These are phyloP conservation scores for Arthrobotrys sphaeroides DNA, from an alignment of 2,329 filamentous ascomycete genomes.

Conservation along the genomic window DNA sequence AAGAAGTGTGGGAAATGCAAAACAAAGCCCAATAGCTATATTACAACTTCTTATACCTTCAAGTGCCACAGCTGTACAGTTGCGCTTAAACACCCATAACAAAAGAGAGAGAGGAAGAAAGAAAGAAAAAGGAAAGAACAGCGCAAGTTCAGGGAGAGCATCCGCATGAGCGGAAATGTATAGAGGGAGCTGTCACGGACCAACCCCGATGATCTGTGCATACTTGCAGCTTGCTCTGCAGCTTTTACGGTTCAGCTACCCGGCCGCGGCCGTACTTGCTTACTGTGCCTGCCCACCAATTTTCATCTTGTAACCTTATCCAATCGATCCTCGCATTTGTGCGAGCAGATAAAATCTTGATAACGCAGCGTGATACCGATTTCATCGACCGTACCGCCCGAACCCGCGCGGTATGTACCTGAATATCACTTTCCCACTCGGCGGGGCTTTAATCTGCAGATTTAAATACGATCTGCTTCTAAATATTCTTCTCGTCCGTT, in stretches of 20 bases:
- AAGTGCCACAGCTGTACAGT: conserved; percentile 12
- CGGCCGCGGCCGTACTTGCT: background rate
- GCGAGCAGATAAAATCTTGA: background rate
- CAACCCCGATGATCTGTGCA: background rate
- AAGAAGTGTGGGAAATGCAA: conserved; percentile 14
- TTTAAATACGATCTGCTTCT: conserved; percentile 19
- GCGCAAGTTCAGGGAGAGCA: background rate
- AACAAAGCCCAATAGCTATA: conserved; percentile 4
- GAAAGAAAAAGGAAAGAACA: background rate
- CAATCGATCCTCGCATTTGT: background rate
- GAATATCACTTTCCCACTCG: conserved; percentile 21
- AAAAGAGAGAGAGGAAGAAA: no score
- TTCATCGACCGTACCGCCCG: background rate
- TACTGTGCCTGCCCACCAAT: background rate
- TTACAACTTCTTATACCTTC: conserved; percentile 18
- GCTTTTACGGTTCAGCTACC: background rate
- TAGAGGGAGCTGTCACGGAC: conserved; percentile 5
- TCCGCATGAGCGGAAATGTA: conserved; percentile 10
- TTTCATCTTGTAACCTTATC: conserved; percentile 15
- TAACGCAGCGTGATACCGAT: background rate
- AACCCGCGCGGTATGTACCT: conserved; percentile 18
- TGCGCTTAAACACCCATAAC: conserved; percentile 15
- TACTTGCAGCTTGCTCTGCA: background rate
- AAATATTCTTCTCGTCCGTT: background rate
- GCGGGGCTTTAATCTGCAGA: background rate